Percentiles rank a stretch among this genome's conserved stretches.
Evolutionary conservation across 441 rosid genomes (phyloP).

Genomic region (Pelargonium australe): DNA sequence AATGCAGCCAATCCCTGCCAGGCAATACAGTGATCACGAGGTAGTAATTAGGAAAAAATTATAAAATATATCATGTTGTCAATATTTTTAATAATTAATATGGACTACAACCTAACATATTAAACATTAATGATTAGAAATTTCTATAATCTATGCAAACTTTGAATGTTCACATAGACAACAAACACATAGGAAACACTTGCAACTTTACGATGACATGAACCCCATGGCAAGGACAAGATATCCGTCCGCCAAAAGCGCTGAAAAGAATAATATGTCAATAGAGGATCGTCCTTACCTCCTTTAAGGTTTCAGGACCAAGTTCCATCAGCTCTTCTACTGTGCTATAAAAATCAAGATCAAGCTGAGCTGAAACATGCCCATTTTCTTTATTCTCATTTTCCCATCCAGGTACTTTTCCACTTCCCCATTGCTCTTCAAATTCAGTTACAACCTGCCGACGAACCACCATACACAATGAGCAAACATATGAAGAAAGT

Average conservation of each 20-base stretch:
- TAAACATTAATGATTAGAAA: neutral
- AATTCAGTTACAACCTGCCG: slow-evolving; percentile 67
- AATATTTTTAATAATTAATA: neutral
- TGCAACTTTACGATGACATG: neutral
- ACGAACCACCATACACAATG: slow-evolving; percentile 16
- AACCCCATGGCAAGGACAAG: neutral
- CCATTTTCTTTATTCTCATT: slow-evolving; percentile 53
- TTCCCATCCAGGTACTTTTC: slow-evolving; percentile 60
- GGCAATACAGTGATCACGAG: slow-evolving; percentile 12
- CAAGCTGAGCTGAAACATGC: slow-evolving; percentile 41
- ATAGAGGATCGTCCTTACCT: slow-evolving; percentile 36
- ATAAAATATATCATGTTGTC: neutral
- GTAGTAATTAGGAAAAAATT: neutral
- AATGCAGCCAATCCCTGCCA: slow-evolving; percentile 76
- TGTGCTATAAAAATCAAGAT: slow-evolving; percentile 86
- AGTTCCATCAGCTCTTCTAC: slow-evolving; percentile 83
- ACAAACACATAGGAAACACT: neutral
- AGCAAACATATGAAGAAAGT: slow-evolving; percentile 7
- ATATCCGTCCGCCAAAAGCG: neutral
- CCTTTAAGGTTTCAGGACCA: slow-evolving; percentile 89
- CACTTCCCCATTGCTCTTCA: slow-evolving; percentile 66
- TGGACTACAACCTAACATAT: neutral
- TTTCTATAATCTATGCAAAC: neutral
- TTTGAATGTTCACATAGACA: neutral
- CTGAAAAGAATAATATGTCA: slow-evolving; percentile 6